Conservation (phyloP, 2,329 filamentous ascomycete genomes). For the Alternaria triticimaculans region DNA sequence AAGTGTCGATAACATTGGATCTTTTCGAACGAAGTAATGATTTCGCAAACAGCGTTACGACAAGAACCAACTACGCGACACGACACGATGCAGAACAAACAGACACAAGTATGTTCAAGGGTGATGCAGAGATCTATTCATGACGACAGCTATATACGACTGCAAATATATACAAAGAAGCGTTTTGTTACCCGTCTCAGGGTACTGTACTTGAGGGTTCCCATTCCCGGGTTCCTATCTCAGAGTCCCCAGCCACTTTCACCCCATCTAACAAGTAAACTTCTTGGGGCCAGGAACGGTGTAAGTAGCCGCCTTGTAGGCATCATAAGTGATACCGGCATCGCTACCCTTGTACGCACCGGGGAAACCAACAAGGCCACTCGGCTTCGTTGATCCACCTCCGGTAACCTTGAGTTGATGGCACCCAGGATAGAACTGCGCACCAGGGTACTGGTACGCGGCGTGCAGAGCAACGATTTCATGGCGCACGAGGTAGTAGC, state of each 20-base stretch:
- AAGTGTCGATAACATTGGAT: background rate
- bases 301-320: slow-evolving; percentile 52
- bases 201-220: background rate
- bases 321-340: slow-evolving; percentile 60
- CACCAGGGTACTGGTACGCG: slow-evolving; percentile 57
- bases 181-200: background rate
- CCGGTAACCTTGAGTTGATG: slow-evolving; percentile 64
- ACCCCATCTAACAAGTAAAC: slow-evolving; percentile 35
- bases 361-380: slow-evolving; percentile 58
- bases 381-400: slow-evolving; percentile 53
- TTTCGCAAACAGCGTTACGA: background rate
- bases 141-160: slow-evolving; percentile 6
- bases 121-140: background rate
- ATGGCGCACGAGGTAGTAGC: slow-evolving; percentile 66
- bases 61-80: background rate
- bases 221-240: background rate
- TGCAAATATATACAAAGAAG: slow-evolving; percentile 16
- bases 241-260: background rate
- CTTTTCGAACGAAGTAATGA: background rate
- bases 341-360: slow-evolving; percentile 61
- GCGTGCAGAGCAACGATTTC: slow-evolving; percentile 64
- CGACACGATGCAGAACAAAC: background rate
- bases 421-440: slow-evolving; percentile 65
- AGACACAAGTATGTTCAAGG: background rate
- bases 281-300: slow-evolving; percentile 37